Base-by-base conservation (phyloP, 2,329 filamentous ascomycete genomes). In the Claviceps fusiformis region DNA sequence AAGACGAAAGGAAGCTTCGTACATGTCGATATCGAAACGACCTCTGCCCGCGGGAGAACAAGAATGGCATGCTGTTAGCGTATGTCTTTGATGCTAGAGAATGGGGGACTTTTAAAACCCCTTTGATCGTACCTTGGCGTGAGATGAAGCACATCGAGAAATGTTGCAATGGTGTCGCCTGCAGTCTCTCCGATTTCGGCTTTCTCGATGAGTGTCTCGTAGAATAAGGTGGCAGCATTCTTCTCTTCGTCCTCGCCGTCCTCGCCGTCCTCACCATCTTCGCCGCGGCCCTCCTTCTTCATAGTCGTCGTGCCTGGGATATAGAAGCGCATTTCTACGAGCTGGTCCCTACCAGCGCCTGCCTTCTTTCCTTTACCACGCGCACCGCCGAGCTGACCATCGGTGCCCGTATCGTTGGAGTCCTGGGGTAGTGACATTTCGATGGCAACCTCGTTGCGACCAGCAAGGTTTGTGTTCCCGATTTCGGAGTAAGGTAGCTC, bases 1-100 rank as follows among this genome's bases (percentile, higher is more conserved):
- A 59, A 98, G 80, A 59, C 93, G 87, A 80, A 98, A 97, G 2
- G 93, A 97, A 17, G 83, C 86, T 71, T 97, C 93, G 79, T 98
- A 98, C 87, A 98, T 95, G 71, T 98, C 93, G 73, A 98, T 95
- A 70, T 97, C 93, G 78, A 98, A 98, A 62, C 93, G 92, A 70
- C 93, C 95, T 87, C 93, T 91, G 71, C 58, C 59, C 47, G 52
- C 46, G 8, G 45, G 29, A 55, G 9, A 56, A 27, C 41, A 24
- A 53, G 9, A 56, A 31, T 33, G 15, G 35, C 11, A 39, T 44
- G 17, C 17, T 13, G 44, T 52, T 47, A 56, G 43, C 44, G 41
- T n/a, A 4, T 6, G 5, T 24, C 3, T 17, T 17, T 41, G 3
- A 27, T 27, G 6, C 19, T 6, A 15, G 15, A 47, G 35, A 39